Evolutionary conservation across 257 asterid species (phyloP).

Genomic region (Craterostigma plantagineum): DNA sequence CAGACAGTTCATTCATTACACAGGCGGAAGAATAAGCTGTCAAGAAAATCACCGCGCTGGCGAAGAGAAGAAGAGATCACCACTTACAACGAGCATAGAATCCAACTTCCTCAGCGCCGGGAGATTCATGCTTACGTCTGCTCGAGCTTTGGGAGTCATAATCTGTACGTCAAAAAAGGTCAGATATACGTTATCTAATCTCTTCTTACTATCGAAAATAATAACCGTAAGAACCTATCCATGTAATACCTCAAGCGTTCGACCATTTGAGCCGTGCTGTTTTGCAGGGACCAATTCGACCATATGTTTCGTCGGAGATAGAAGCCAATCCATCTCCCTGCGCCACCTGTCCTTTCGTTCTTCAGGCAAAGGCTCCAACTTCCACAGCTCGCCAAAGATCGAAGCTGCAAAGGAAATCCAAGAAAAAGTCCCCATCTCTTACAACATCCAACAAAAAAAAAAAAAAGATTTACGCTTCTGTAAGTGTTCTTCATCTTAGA

Average conservation of each 20-base stretch:
- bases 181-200: not conserved
- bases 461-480: no score
- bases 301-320: constrained; percentile 80
- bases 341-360: constrained; percentile 64
- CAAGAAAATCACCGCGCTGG: no score
- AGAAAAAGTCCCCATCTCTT: no score
- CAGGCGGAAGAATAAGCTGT: no score
- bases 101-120: constrained; percentile 88
- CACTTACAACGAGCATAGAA: constrained; percentile 88
- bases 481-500: no score
- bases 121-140: constrained; percentile 79
- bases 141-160: constrained; percentile 85
- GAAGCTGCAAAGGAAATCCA: no score
- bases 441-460: no score
- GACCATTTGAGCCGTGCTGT: constrained; percentile 54
- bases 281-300: constrained; percentile 87
- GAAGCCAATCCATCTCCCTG: constrained; percentile 83
- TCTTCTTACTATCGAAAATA: not conserved
- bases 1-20: no score
- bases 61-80: constrained; percentile 16
- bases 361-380: constrained; percentile 77
- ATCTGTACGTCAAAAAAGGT: constrained; percentile 27
- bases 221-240: no score
- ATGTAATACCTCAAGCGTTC: constrained; percentile 43
- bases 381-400: constrained; percentile 96